phyloP scores from a whole-genome alignment of 2,329 filamentous ascomycete genomes.

The Xylariaceae sp. region DNA sequence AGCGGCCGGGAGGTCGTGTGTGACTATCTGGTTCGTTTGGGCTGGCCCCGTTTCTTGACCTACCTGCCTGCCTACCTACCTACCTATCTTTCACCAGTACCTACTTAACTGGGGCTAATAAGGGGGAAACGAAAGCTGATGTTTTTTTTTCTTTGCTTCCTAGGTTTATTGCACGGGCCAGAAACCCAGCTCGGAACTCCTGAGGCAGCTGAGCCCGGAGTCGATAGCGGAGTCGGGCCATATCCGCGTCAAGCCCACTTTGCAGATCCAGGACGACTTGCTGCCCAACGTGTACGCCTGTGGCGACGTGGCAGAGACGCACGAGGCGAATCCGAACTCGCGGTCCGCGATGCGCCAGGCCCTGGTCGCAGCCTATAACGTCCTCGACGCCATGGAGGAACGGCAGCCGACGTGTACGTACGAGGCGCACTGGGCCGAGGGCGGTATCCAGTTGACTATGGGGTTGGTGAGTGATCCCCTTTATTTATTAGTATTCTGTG shows the following conservation, averaged over 20 bases:
- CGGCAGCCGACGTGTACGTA: conserved; percentile 45
- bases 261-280: conserved; percentile 55
- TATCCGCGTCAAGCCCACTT: conserved; percentile 56
- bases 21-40: conserved; percentile 54
- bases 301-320: conserved; percentile 64
- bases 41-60: conserved; percentile 5
- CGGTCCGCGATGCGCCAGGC: conserved; percentile 59
- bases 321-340: conserved; percentile 54
- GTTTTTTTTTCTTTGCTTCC: too few relatives aligned
- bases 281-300: conserved; percentile 61
- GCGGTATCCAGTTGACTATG: conserved; percentile 56
- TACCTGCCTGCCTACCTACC: too few relatives aligned
- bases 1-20: conserved; percentile 50
- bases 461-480: conserved; percentile 47
- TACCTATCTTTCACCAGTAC: background rate
- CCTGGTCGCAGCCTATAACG: conserved; percentile 55
- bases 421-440: conserved; percentile 49
- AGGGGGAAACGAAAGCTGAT: background rate
- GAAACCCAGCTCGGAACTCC: conserved; percentile 54
- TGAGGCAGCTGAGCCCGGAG: conserved; percentile 46
- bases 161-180: conserved; percentile 65
- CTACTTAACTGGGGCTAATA: conserved; percentile 6
- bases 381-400: conserved; percentile 50
- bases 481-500: background rate
- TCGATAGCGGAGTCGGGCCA: conserved; percentile 51